A percentile compares a stretch with the other conserved stretches of the same genome.
These are phyloP conservation scores for Xenoacremonium recifei DNA, from an alignment of 2,329 filamentous ascomycete genomes.

Conservation along the genomic window DNA sequence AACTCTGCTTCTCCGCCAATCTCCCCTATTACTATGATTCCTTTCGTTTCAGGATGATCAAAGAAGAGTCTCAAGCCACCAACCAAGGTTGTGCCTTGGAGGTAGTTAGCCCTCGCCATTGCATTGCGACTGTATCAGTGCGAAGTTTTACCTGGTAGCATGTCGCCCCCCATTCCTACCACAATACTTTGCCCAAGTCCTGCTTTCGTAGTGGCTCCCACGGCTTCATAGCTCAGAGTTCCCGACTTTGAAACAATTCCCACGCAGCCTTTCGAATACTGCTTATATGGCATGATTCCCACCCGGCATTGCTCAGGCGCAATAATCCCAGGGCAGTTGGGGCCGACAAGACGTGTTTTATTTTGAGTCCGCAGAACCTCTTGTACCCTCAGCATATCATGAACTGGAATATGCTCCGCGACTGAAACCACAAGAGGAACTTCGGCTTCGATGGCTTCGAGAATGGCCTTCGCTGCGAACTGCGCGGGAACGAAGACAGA, in stretches of 20 bases:
- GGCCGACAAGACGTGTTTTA: constrained; percentile 70
- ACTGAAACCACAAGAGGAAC: constrained; percentile 76
- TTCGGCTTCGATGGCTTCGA: constrained; percentile 75
- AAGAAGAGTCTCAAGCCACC: constrained; percentile 69
- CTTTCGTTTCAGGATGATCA: constrained; percentile 65
- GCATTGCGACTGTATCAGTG: too few species aligned
- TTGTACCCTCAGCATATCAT: constrained; percentile 71
- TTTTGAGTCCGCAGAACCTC: constrained; percentile 70
- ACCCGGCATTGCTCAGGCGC: constrained; percentile 64
- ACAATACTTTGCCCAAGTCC: constrained; percentile 76
- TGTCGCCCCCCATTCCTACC: constrained; percentile 75
- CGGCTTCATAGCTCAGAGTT: constrained; percentile 77
- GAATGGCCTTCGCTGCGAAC: constrained; percentile 65
- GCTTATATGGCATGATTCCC: constrained; percentile 40
- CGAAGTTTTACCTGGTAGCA: constrained; percentile 56
- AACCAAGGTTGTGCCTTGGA: constrained; percentile 60
- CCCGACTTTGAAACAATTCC: constrained; percentile 80
- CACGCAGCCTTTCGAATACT: constrained; percentile 57
- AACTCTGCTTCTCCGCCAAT: constrained; percentile 69
- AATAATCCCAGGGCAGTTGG: constrained; percentile 81
- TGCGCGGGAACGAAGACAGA: constrained; percentile 72
- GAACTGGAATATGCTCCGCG: constrained; percentile 75
- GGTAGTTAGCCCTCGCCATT: background rate
- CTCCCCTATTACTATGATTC: constrained; percentile 71
- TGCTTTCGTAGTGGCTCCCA: constrained; percentile 70